These are phyloP conservation scores for Xylaria hypoxylon DNA, from an alignment of 2,329 filamentous ascomycete genomes.

Conservation along the genomic window DNA sequence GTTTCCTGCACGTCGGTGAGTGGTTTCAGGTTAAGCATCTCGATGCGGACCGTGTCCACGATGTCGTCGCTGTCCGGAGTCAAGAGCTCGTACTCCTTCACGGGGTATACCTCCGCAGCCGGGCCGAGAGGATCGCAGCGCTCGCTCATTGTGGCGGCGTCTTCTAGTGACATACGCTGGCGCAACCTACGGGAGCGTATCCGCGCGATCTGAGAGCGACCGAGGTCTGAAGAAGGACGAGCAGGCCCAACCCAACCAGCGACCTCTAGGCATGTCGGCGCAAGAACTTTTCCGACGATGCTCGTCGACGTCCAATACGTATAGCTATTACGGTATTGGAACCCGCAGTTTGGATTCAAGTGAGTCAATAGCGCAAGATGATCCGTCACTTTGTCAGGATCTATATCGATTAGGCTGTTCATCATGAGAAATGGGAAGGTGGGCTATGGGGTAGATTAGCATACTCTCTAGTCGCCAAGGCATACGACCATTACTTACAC, in stretches of 20 bases:
- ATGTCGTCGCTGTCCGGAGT: constrained; percentile 67
- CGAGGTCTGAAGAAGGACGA: constrained; percentile 74
- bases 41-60: constrained; percentile 75
- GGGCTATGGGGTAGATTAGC: constrained; percentile 53
- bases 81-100: constrained; percentile 74
- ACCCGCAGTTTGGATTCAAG: constrained; percentile 75
- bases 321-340: constrained; percentile 79
- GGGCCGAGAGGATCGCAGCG: constrained; percentile 78
- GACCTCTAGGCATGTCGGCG: constrained; percentile 75
- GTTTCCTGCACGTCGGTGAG: constrained; percentile 50
- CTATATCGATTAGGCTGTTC: constrained; percentile 81
- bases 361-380: constrained; percentile 75
- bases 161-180: constrained; percentile 66
- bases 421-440: constrained; percentile 80
- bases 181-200: constrained; percentile 71
- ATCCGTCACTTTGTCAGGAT: constrained; percentile 74
- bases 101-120: constrained; percentile 69
- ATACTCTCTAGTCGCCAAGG: constrained; percentile 13
- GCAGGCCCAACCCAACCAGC: constrained; percentile 82
- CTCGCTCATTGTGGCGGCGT: constrained; percentile 74
- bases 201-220: constrained; percentile 75
- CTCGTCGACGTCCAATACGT: constrained; percentile 81
- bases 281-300: constrained; percentile 81
- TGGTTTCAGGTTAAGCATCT: constrained; percentile 71
- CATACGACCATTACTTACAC: constrained; percentile 58